phyloP scores from a whole-genome alignment of 2,329 filamentous ascomycete genomes.

The Scytalidium sp. region DNA sequence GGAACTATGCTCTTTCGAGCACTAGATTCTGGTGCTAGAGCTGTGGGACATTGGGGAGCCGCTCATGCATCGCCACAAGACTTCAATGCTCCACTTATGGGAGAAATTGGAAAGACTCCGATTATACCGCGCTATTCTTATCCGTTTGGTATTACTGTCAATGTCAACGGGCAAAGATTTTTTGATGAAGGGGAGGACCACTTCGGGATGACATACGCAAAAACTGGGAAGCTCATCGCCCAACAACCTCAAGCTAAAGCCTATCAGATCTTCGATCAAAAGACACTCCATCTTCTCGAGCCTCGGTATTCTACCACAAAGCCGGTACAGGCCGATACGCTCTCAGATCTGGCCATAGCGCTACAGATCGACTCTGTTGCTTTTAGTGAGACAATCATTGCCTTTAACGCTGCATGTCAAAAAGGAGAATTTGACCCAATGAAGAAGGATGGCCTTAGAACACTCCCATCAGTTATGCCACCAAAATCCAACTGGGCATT shows the following conservation, averaged over 20 bases:
- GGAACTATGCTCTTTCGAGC: slow-evolving; percentile 54
- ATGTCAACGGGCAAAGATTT: slow-evolving; percentile 54
- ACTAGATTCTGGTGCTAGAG: slow-evolving; percentile 44
- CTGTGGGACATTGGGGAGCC: slow-evolving; percentile 56
- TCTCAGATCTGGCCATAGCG: slow-evolving; percentile 52
- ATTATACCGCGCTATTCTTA: slow-evolving; percentile 67
- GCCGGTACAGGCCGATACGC: slow-evolving; percentile 43
- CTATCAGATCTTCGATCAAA: slow-evolving; percentile 61
- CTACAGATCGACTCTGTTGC: slow-evolving; percentile 41
- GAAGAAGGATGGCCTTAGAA: slow-evolving; percentile 61
- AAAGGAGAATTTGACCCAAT: slow-evolving; percentile 45
- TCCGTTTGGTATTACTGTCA: slow-evolving; percentile 64
- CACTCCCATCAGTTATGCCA: slow-evolving; percentile 47
- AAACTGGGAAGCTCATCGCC: slow-evolving; percentile 59
- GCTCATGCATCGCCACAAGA: slow-evolving; percentile 65
- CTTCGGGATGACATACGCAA: slow-evolving; percentile 64
- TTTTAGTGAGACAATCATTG: slow-evolving; percentile 48
- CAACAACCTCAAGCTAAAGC: slow-evolving; percentile 53
- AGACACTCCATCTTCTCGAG: slow-evolving; percentile 52
- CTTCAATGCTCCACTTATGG: slow-evolving; percentile 48
- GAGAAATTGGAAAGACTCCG: slow-evolving; percentile 56
- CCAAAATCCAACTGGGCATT: slow-evolving; percentile 65
- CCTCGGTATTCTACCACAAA: slow-evolving; percentile 55
- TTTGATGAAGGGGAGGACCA: slow-evolving; percentile 64
- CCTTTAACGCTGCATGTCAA: slow-evolving; percentile 55